phyloP scores from a whole-genome alignment of 2,329 filamentous ascomycete species.

The Ramularia endophylla region DNA sequence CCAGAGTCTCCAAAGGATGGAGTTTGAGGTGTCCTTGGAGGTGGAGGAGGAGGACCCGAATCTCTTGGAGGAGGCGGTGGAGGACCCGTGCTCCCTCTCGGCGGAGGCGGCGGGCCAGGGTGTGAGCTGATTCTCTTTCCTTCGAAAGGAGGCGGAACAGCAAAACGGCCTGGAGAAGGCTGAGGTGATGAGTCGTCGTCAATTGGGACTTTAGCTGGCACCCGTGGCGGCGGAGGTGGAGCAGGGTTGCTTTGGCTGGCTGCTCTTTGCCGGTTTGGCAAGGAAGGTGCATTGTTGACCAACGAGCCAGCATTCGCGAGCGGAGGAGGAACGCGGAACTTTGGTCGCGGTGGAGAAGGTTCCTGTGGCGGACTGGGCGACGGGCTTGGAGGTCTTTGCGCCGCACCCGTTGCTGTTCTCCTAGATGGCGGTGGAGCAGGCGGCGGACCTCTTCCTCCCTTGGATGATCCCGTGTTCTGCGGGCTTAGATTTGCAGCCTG shows the following conservation, averaged over 20 bases:
- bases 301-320: constrained; percentile 79
- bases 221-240: constrained; percentile 46
- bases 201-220: constrained; percentile 49
- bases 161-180: constrained; percentile 47
- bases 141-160: constrained; percentile 73
- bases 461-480: constrained; percentile 54
- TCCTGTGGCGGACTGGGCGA: constrained; percentile 63
- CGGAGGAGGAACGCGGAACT: constrained; percentile 81
- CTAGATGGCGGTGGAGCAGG: constrained; percentile 48
- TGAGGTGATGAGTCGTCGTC: constrained; percentile 48
- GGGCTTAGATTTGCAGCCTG: constrained; percentile 48
- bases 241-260: constrained; percentile 25
- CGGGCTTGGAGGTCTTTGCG: constrained; percentile 42
- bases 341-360: constrained; percentile 62
- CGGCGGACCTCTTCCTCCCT: constrained; percentile 54
- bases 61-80: constrained; percentile 43
- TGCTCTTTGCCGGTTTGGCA: constrained; percentile 52
- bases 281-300: constrained; percentile 27
- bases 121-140: constrained; percentile 54
- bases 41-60: constrained; percentile 30
- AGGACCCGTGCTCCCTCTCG: constrained; percentile 49
- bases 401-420: constrained; percentile 29
- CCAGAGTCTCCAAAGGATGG: constrained; percentile 35
- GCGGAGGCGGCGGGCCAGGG: constrained; percentile 56
- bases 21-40: constrained; percentile 58